Percentiles rank a stretch among this genome's conserved stretches.
Conservation (phyloP, 495 filamentous ascomycete species). For the Tuber microsphaerosporum region DNA sequence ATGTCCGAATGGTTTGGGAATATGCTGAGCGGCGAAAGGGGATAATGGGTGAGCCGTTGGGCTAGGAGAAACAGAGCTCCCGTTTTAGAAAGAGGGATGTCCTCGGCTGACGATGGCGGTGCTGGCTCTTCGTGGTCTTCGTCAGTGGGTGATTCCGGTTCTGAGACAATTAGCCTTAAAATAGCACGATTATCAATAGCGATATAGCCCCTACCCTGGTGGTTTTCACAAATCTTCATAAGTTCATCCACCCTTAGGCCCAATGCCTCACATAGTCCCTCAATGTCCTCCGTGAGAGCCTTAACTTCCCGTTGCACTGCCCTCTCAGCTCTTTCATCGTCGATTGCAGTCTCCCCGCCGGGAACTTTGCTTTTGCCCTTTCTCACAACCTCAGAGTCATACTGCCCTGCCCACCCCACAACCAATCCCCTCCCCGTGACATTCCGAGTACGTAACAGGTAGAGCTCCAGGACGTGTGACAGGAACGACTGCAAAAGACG, state of each 20-base stretch:
- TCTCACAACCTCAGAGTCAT: slow-evolving; percentile 36
- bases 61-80: slow-evolving; percentile 59
- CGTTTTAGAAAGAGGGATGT: slow-evolving; percentile 67
- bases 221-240: slow-evolving; percentile 37
- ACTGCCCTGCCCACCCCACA: slow-evolving; percentile 66
- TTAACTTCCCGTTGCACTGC: slow-evolving; percentile 30
- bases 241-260: slow-evolving; percentile 50
- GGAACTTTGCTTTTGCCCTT: slow-evolving; percentile 38
- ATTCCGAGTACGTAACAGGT: slow-evolving; percentile 50
- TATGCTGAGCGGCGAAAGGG: slow-evolving; percentile 50
- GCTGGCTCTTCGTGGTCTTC: slow-evolving; percentile 40
- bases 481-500: slow-evolving; percentile 78
- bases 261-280: slow-evolving; percentile 28
- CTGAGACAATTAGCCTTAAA: slow-evolving; percentile 17
- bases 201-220: slow-evolving; percentile 41
- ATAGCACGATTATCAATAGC: slow-evolving; percentile 25
- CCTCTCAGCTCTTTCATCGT: slow-evolving; percentile 36
- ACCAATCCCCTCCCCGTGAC: slow-evolving; percentile 55
- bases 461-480: slow-evolving; percentile 76
- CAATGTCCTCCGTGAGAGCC: slow-evolving; percentile 35
- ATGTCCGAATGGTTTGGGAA: slow-evolving; percentile 60
- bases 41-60: slow-evolving; percentile 51
- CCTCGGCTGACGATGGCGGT: slow-evolving; percentile 46
- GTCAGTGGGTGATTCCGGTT: slow-evolving; percentile 22
- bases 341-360: slow-evolving; percentile 36